phyloP scores from a whole-genome alignment of 129 eudicot species.

The Calendula officinalis region DNA sequence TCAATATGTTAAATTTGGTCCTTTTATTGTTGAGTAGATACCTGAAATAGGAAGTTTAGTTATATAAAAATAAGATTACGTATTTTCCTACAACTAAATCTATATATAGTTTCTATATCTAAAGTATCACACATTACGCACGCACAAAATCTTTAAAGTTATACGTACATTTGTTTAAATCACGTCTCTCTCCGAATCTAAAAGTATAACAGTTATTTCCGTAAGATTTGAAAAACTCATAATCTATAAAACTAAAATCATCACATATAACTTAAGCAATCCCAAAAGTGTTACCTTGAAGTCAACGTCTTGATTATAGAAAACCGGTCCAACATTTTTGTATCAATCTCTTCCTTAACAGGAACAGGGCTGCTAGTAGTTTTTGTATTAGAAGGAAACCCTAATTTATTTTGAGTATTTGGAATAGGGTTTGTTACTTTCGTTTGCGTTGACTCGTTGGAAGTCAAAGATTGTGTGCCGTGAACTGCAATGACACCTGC shows the following conservation, averaged over 20 bases:
- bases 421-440: conserved; percentile 53
- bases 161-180: no score
- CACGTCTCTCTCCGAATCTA: no score
- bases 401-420: conserved; percentile 50
- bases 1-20: conserved; percentile 46
- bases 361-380: conserved; percentile 16
- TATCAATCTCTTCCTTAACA: conserved; percentile 48
- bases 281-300: conserved; percentile 42
- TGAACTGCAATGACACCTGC: no score
- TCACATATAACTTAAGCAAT: not conserved
- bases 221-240: no score
- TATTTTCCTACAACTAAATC: not conserved
- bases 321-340: conserved; percentile 49
- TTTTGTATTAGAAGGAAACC: conserved; percentile 40
- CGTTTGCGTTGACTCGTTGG: conserved; percentile 68
- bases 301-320: conserved; percentile 52
- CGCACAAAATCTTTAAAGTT: no score
- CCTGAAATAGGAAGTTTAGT: conserved; percentile 38
- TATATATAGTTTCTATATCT: not conserved
- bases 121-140: not conserved
- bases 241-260: not conserved
- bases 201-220: no score
- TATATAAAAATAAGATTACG: not conserved
- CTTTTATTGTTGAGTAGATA: conserved; percentile 46
- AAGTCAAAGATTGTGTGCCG: conserved; percentile 39